Percentiles rank a stretch among this genome's conserved stretches.
phyloP scores from a whole-genome alignment of 2,329 filamentous ascomycete genomes.

The Penicillium oxalicum region DNA sequence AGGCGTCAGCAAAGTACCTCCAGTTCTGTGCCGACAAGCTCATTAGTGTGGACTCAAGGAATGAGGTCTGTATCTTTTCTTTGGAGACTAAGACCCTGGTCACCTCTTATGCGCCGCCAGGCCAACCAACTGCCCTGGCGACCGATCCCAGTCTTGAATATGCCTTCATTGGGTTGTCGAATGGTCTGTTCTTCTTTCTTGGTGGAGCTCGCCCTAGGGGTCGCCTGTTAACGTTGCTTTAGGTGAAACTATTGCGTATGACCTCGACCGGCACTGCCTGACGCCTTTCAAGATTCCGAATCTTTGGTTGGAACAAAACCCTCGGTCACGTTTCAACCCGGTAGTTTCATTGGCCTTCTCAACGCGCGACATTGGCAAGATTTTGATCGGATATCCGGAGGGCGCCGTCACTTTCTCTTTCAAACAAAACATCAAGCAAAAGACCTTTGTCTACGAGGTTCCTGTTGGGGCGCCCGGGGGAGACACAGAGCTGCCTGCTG shows the following conservation, averaged over 20 bases:
- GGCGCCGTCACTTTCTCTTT: constrained; percentile 90
- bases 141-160: constrained; percentile 92
- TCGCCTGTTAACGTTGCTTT: background rate
- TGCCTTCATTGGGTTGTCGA: constrained; percentile 76
- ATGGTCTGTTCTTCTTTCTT: constrained; percentile 42
- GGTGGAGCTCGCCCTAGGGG: background rate
- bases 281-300: constrained; percentile 79
- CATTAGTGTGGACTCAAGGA: constrained; percentile 75
- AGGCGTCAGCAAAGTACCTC: constrained; percentile 67
- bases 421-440: constrained; percentile 75
- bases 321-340: constrained; percentile 57
- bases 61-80: constrained; percentile 80
- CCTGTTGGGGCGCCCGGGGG: constrained; percentile 78
- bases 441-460: constrained; percentile 77
- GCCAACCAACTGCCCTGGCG: constrained; percentile 65
- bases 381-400: constrained; percentile 84
- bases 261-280: constrained; percentile 73
- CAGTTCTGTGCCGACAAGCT: constrained; percentile 85
- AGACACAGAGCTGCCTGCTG: constrained; percentile 57
- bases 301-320: constrained; percentile 71
- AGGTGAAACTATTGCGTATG: constrained; percentile 84
- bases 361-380: constrained; percentile 82
- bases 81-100: constrained; percentile 63
- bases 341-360: constrained; percentile 79
- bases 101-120: constrained; percentile 68